These are phyloP conservation scores for Ascochyta koolunga DNA, from an alignment of 2,329 filamentous ascomycete species.

Conservation along the genomic window DNA sequence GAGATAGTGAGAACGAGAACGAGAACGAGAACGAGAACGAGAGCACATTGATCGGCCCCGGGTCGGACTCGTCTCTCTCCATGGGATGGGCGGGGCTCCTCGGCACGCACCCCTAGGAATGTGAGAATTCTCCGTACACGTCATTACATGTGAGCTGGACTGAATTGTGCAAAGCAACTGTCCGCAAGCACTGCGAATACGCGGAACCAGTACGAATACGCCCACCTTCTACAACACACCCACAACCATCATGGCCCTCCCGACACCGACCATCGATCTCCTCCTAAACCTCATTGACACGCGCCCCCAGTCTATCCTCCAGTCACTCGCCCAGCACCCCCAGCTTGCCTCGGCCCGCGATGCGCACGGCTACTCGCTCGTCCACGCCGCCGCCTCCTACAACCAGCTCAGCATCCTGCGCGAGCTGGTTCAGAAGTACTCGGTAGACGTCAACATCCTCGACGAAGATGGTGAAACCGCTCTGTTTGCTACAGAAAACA, in stretches of 20 bases:
- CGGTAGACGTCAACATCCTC: slow-evolving; percentile 77
- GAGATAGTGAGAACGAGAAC: too few relatives aligned
- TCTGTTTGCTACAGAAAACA: slow-evolving; percentile 88
- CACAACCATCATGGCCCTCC: slow-evolving; percentile 33
- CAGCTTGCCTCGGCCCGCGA: slow-evolving; percentile 81
- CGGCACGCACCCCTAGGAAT: slow-evolving; percentile 5
- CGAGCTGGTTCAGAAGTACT: slow-evolving; percentile 74
- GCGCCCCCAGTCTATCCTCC: slow-evolving; percentile 73
- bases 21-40: neutral
- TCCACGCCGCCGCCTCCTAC: slow-evolving; percentile 94
- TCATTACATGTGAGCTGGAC: slow-evolving; percentile 15
- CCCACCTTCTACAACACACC: neutral
- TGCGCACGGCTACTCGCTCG: slow-evolving; percentile 88
- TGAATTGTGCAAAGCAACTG: neutral
- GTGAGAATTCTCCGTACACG: slow-evolving; percentile 20
- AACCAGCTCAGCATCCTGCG: slow-evolving; percentile 82
- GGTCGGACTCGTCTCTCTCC: neutral
- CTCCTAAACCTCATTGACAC: slow-evolving; percentile 73
- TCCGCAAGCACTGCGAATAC: neutral
- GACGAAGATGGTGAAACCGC: slow-evolving; percentile 95
- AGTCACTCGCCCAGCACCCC: slow-evolving; percentile 75
- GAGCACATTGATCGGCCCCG: slow-evolving; percentile 6
- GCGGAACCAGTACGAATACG: slow-evolving; percentile 6
- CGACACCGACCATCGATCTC: slow-evolving; percentile 51
- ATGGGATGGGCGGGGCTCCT: slow-evolving; percentile 7